Percentiles rank a stretch among this genome's conserved stretches.
Conservation (phyloP, 1,284 basidiomycete genomes). For the Amylostereum chailletii region DNA sequence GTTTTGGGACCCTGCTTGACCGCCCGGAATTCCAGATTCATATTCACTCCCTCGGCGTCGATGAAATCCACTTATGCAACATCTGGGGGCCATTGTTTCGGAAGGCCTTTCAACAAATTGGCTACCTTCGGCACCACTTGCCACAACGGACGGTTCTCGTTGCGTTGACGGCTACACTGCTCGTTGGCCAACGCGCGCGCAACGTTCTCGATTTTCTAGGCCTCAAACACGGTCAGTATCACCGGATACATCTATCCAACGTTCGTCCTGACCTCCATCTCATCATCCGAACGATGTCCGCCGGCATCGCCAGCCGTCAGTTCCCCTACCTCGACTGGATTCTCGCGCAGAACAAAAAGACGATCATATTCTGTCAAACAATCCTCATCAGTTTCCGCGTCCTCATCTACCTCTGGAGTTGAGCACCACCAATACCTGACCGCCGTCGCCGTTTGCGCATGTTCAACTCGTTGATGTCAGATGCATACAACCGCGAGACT, state of each 20-base stretch:
- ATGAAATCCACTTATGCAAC: not conserved
- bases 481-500: too few species aligned
- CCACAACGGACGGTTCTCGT: not conserved
- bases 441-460: too few species aligned
- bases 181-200: not conserved
- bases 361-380: conserved; percentile 3
- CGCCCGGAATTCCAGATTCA: not conserved
- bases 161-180: too few species aligned
- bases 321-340: conserved; percentile 9
- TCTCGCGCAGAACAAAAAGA: not conserved
- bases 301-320: not conserved
- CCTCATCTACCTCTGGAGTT: conserved; percentile 8
- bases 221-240: conserved; percentile 5
- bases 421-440: not conserved
- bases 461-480: too few species aligned
- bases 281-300: conserved; percentile 2
- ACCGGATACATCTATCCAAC: conserved; percentile 8
- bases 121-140: not conserved
- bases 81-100: not conserved
- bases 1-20: not conserved
- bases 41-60: not conserved
- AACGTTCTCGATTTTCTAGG: conserved; percentile 5
- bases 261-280: conserved; percentile 8
- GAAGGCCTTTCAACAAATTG: not conserved
- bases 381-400: conserved; percentile 10